Evolutionary conservation across 106 monocot species (phyloP).

Genomic region (Dioscorea alata): DNA sequence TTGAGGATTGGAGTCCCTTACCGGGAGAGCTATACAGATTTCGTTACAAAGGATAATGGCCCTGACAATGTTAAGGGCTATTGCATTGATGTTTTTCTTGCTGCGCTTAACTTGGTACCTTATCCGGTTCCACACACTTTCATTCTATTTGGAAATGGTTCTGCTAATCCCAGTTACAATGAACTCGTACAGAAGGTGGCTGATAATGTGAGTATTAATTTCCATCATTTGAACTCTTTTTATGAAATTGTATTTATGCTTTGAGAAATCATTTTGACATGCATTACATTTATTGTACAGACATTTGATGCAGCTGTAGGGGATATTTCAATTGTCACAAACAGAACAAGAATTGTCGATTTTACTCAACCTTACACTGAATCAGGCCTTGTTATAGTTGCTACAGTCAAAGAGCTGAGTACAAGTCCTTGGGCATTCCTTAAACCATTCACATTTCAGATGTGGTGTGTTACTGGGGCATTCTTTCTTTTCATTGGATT

Average conservation of each 20-base stretch:
- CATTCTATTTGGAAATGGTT: slow-evolving; percentile 33
- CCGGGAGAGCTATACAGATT: slow-evolving; percentile 27
- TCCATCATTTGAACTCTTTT: no score
- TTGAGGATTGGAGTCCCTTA: slow-evolving; percentile 38
- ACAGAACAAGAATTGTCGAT: slow-evolving; percentile 26
- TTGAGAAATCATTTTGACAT: no score
- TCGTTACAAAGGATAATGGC: slow-evolving; percentile 16
- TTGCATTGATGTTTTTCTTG: slow-evolving; percentile 41
- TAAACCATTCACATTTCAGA: slow-evolving; percentile 24
- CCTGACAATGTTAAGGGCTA: slow-evolving; percentile 24
- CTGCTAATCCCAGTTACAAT: slow-evolving; percentile 29
- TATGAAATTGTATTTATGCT: no score
- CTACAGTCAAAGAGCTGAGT: slow-evolving; percentile 16
- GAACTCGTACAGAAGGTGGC: slow-evolving; percentile 30
- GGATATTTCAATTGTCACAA: slow-evolving; percentile 32
- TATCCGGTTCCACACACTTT: slow-evolving; percentile 32
- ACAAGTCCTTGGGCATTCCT: slow-evolving; percentile 26
- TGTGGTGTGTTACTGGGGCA: slow-evolving; percentile 27
- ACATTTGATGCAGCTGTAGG: slow-evolving; percentile 34
- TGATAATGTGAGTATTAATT: slow-evolving; percentile 23
- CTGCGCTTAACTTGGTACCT: slow-evolving; percentile 27
- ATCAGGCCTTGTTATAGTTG: slow-evolving; percentile 26
- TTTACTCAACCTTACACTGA: slow-evolving; percentile 32
- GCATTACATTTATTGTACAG: slow-evolving; percentile 6
- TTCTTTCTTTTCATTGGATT: slow-evolving; percentile 30